These are phyloP conservation scores for Magnusiomyces ingens DNA, from an alignment of 1,139 yeast species.

Conservation along the genomic window DNA sequence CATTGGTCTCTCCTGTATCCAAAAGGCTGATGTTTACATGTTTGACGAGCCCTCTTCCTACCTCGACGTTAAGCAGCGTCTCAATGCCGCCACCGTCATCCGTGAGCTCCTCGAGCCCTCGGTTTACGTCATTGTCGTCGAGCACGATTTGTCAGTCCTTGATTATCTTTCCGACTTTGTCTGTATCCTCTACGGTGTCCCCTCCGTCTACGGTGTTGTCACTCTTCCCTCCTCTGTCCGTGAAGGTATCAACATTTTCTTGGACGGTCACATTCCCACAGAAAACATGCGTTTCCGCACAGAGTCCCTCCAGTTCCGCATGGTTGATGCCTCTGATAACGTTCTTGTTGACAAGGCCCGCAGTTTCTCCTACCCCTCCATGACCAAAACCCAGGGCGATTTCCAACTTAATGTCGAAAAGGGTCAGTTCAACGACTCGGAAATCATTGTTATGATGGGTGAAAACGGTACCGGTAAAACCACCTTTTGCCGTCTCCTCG, in stretches of 20 bases:
- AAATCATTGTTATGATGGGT: constrained; percentile 98
- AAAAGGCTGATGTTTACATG: constrained; percentile 93
- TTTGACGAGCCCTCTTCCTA: constrained; percentile 98
- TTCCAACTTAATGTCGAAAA: constrained; percentile 72
- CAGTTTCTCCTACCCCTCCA: constrained; percentile 67
- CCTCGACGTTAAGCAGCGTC: constrained; percentile 96
- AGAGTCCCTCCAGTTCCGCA: constrained; percentile 88
- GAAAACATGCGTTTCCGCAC: constrained; percentile 96
- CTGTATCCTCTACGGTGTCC: constrained; percentile 94
- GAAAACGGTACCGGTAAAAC: constrained; percentile 99
- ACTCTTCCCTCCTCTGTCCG: constrained; percentile 93
- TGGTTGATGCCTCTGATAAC: constrained; percentile 80
- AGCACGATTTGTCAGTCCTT: constrained; percentile 95
- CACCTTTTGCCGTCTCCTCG: constrained; percentile 88
- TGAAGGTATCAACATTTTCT: constrained; percentile 96
- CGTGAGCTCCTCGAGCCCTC: constrained; percentile 74
- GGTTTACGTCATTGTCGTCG: constrained; percentile 85
- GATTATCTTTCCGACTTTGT: constrained; percentile 95
- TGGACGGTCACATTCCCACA: constrained; percentile 95
- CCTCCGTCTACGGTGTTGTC: constrained; percentile 97
- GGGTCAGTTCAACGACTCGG: constrained; percentile 94
- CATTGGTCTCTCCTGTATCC: constrained; percentile 94
- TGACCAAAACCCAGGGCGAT: constrained; percentile 93
- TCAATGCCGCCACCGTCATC: constrained; percentile 91
- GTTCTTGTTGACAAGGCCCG: constrained; percentile 71